phyloP scores from a whole-genome alignment of 352 stramenopile genomes.

The Phytopythium litorale region DNA sequence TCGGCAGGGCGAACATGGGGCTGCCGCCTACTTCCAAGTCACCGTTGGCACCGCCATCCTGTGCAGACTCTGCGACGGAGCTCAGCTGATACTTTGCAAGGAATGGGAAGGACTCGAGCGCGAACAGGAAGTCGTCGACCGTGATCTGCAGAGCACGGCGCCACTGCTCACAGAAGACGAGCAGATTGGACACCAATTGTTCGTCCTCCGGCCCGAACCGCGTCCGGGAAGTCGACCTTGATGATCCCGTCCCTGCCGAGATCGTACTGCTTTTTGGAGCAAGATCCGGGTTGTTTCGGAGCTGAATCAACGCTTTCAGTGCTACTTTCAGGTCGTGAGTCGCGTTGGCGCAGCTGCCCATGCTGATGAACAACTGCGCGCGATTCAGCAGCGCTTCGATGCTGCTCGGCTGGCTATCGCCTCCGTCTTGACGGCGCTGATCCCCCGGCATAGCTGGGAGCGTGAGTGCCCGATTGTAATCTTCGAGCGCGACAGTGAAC shows the following conservation, averaged over 20 bases:
- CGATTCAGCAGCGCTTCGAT: slow-evolving; percentile 48
- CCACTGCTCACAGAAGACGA: slow-evolving; percentile 49
- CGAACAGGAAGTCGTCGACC: slow-evolving; percentile 53
- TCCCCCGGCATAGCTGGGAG: not conserved
- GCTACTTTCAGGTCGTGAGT: slow-evolving; percentile 30
- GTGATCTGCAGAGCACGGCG: slow-evolving; percentile 35
- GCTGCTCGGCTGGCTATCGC: slow-evolving; percentile 8
- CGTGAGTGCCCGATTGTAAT: slow-evolving; percentile 44
- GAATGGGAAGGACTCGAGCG: slow-evolving; percentile 33
- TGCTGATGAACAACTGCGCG: slow-evolving; percentile 46
- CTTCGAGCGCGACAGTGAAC: slow-evolving; percentile 42
- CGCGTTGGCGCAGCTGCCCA: slow-evolving; percentile 40
- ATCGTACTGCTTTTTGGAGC: not conserved
- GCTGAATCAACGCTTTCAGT: slow-evolving; percentile 5
- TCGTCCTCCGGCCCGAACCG: slow-evolving; percentile 20
- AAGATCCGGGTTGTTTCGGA: slow-evolving; percentile 5
- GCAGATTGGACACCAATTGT: slow-evolving; percentile 21
- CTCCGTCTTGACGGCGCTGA: too few relatives aligned
- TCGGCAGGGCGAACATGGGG: slow-evolving; percentile 19
- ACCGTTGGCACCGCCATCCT: slow-evolving; percentile 6
- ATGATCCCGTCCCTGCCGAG: not conserved
- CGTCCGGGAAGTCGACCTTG: not conserved
- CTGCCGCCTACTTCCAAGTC: not conserved
- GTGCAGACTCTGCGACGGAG: slow-evolving; percentile 21
- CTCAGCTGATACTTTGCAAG: slow-evolving; percentile 25